Conservation (phyloP, 345 rosid genomes). For the Anacardium occidentale region DNA sequence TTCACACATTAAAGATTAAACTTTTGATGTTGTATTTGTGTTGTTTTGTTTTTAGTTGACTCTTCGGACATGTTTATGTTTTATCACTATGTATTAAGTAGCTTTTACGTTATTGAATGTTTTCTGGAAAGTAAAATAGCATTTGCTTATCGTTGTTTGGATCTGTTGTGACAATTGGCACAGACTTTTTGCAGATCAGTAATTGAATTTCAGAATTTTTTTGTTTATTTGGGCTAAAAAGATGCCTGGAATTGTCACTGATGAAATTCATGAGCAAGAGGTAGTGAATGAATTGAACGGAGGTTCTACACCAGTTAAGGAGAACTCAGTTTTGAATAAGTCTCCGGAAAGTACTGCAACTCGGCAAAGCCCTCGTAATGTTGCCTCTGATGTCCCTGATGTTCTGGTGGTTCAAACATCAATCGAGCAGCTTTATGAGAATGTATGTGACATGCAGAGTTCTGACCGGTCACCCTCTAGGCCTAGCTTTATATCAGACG, state of each 20-base stretch:
- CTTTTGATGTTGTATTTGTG: slow-evolving; percentile 17
- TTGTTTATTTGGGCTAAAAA: slow-evolving; percentile 27
- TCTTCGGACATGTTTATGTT: neutral
- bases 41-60: slow-evolving; percentile 10
- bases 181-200: slow-evolving; percentile 26
- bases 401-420: slow-evolving; percentile 48
- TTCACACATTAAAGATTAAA: slow-evolving; percentile 15
- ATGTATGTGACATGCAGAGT: slow-evolving; percentile 85
- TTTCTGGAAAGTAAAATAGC: neutral
- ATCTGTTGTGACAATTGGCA: slow-evolving; percentile 25
- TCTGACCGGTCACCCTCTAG: slow-evolving; percentile 79
- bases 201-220: slow-evolving; percentile 21
- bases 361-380: slow-evolving; percentile 32
- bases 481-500: slow-evolving; percentile 71
- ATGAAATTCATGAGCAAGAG: slow-evolving; percentile 43
- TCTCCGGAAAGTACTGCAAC: slow-evolving; percentile 31
- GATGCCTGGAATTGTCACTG: slow-evolving; percentile 61
- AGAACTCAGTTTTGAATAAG: slow-evolving; percentile 32
- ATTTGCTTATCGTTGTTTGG: slow-evolving; percentile 19
- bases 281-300: slow-evolving; percentile 35
- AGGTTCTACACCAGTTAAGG: slow-evolving; percentile 35
- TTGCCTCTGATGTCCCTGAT: slow-evolving; percentile 21
- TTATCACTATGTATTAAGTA: neutral
- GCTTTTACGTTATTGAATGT: slow-evolving; percentile 10
- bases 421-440: slow-evolving; percentile 75